These are phyloP conservation scores for Crotalaria pallida DNA, from an alignment of 306 rosid species.

Conservation along the genomic window DNA sequence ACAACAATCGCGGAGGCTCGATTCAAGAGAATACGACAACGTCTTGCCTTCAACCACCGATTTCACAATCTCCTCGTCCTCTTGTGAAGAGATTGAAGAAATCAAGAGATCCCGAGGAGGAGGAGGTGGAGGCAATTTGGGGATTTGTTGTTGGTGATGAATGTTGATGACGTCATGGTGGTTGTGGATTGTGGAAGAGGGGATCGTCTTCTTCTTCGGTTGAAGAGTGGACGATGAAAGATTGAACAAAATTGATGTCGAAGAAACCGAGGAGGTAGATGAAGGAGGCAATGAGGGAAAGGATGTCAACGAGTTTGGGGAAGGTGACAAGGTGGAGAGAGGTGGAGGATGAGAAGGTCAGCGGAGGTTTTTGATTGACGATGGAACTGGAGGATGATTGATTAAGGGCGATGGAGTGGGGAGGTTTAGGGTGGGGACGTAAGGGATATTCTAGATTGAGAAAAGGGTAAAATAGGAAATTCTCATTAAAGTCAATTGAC, in stretches of 20 bases:
- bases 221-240: slow-evolving; percentile 52
- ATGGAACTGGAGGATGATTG: too few species aligned
- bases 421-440: too few species aligned
- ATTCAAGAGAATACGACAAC: slow-evolving; percentile 72
- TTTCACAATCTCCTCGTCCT: slow-evolving; percentile 48
- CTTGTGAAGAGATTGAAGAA: slow-evolving; percentile 9
- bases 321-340: slow-evolving; percentile 60
- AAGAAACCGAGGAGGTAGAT: slow-evolving; percentile 72
- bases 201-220: too few species aligned
- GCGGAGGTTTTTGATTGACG: too few species aligned
- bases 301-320: slow-evolving; percentile 51
- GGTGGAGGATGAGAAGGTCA: too few species aligned
- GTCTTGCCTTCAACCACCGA: slow-evolving; percentile 46
- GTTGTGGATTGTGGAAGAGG: too few species aligned
- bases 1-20: slow-evolving; percentile 55
- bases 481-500: too few species aligned
- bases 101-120: not conserved
- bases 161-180: not conserved
- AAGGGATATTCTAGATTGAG: too few species aligned
- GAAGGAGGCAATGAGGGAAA: slow-evolving; percentile 65
- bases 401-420: too few species aligned
- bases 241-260: slow-evolving; percentile 69
- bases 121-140: not conserved
- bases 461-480: too few species aligned
- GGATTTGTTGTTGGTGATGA: too few species aligned